These are phyloP conservation scores for Kernera saxatilis DNA, from an alignment of 345 rosid genomes.

Conservation along the genomic window DNA sequence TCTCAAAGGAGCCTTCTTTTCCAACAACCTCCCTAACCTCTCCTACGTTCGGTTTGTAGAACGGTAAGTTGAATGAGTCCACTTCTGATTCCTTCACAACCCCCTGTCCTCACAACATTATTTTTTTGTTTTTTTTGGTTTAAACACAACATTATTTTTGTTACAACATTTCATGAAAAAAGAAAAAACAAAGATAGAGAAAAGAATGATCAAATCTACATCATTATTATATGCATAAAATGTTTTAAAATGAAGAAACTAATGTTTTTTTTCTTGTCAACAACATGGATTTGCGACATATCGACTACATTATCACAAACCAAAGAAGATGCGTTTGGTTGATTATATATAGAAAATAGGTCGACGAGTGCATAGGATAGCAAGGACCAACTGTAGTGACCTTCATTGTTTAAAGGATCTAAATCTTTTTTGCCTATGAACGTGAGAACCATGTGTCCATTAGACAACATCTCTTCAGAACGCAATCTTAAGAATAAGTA, in stretches of 20 bases:
- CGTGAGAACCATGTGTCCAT: slow-evolving; percentile 36
- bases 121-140: too few relatives aligned
- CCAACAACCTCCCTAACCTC: slow-evolving; percentile 18
- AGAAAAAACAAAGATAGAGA: too few relatives aligned
- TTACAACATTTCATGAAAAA: too few relatives aligned
- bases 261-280: too few relatives aligned
- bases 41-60: slow-evolving; percentile 10
- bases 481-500: slow-evolving; percentile 28
- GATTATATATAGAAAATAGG: too few relatives aligned
- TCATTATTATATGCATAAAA: too few relatives aligned
- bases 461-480: slow-evolving; percentile 28
- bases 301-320: too few relatives aligned
- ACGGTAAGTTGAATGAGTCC: slow-evolving; percentile 31
- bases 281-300: too few relatives aligned
- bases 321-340: too few relatives aligned
- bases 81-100: slow-evolving; percentile 14
- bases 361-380: slow-evolving; percentile 22
- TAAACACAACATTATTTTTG: too few relatives aligned
- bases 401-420: slow-evolving; percentile 23
- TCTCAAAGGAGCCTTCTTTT: slow-evolving; percentile 26
- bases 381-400: neutral
- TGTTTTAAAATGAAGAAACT: too few relatives aligned
- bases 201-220: too few relatives aligned
- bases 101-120: slow-evolving; percentile 19
- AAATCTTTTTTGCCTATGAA: slow-evolving; percentile 21